Percentiles rank a stretch among this genome's conserved stretches.
Evolutionary conservation across 2,329 filamentous ascomycete genomes (phyloP).

Genomic region (Aspergillus arachidicola): DNA sequence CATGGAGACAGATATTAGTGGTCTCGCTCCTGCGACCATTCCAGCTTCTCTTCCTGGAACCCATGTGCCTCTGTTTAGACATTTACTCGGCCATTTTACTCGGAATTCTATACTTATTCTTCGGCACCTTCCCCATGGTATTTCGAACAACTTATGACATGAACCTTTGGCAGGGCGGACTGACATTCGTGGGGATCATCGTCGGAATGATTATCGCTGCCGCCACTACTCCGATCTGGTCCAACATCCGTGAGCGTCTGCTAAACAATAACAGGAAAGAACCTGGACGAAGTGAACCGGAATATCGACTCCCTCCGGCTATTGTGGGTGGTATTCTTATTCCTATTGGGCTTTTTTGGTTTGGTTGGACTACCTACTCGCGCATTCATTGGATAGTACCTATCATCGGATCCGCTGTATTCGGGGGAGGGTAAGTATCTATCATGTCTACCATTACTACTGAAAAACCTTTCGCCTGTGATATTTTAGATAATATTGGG

Average conservation of each 20-base stretch:
- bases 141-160: constrained; percentile 74
- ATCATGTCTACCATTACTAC: background rate
- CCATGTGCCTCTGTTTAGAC: constrained; percentile 79
- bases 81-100: constrained; percentile 77
- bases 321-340: background rate
- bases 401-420: background rate
- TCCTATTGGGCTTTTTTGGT: background rate
- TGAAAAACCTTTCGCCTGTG: background rate
- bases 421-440: background rate
- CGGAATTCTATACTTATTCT: constrained; percentile 83
- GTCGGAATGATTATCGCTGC: constrained; percentile 49
- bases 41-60: constrained; percentile 75
- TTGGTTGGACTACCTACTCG: background rate
- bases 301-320: background rate
- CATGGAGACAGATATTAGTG: constrained; percentile 63
- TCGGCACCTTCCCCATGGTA: constrained; percentile 78
- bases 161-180: constrained; percentile 72
- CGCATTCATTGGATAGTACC: background rate
- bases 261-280: background rate
- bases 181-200: constrained; percentile 64
- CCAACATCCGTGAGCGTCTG: background rate
- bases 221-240: background rate
- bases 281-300: background rate
- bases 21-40: constrained; percentile 65
- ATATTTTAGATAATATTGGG: background rate